Base-by-base conservation (phyloP, 768 basidiomycete genomes). In the Ramaria sp. region DNA sequence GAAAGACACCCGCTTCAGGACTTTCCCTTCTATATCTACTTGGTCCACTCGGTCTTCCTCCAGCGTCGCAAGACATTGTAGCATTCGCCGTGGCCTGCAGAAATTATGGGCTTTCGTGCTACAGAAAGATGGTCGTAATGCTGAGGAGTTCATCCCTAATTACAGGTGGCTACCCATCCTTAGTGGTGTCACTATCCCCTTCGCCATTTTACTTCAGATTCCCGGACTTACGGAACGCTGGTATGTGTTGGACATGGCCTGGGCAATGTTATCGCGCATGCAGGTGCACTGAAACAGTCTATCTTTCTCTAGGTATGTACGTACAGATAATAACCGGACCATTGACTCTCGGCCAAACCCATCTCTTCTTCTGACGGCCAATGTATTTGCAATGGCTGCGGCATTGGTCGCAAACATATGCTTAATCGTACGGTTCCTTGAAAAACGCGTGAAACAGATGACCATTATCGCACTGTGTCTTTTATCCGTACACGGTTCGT, bases 151-250 rank as follows among this genome's bases (percentile, higher is more conserved):
- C 56, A 64, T 77, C 31, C 82, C 83, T 22, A 78, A 78, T 52
- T 85, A 84, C 64, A 81, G 88, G 17, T 71, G 71, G 52, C 69
- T 80, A 4, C 86, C 86, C 0, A 82, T 88, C 42, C 57, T 88
- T 9, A 81, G 86, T 13, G 84, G 83, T 19, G 73, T 85, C 41
- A 66, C 82, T 59, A 80, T 87, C 38, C 85, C 87, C 0, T 88
- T 92, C 63, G 79, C 84, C 17, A 86, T 91, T 50, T 74, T 92
- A n/a, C 73, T 91, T 31, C 85, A 86, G 63, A 87, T 92, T 30
- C 90, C 90, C 0, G 84, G 85, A 15, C 69, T 91, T 11, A 91
- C 87, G 1, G 83, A 82, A 58, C 75, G 78, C 53, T 88, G 86
- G 88, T 88, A 83, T 60, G 64, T 60, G 20, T 47, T 34, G 13